Conservation (phyloP, 345 rosid genomes). For the Arabis alpina region DNA sequence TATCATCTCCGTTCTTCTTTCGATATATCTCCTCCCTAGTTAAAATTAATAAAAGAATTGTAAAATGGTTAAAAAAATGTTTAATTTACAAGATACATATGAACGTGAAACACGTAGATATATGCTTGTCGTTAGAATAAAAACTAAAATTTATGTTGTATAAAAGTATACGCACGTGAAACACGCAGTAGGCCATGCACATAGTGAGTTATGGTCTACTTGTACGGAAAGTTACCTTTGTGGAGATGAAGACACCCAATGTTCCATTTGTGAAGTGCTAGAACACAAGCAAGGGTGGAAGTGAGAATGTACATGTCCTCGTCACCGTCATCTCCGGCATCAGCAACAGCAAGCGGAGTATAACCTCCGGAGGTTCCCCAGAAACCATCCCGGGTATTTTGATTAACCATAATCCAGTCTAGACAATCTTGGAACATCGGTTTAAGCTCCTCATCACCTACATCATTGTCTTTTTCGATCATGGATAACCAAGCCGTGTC, state of each 20-base stretch:
- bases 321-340: slow-evolving; percentile 30
- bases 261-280: slow-evolving; percentile 60
- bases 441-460: slow-evolving; percentile 21
- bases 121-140: not conserved
- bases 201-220: not conserved
- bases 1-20: slow-evolving; percentile 45
- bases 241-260: slow-evolving; percentile 28
- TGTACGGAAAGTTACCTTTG: slow-evolving; percentile 45
- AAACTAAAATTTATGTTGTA: not conserved
- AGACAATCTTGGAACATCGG: slow-evolving; percentile 64
- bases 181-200: slow-evolving; percentile 16
- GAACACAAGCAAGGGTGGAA: slow-evolving; percentile 58
- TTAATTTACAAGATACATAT: too few species aligned
- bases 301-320: slow-evolving; percentile 41
- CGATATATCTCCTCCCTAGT: slow-evolving; percentile 51
- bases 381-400: slow-evolving; percentile 48
- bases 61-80: not conserved
- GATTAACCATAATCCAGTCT: slow-evolving; percentile 63
- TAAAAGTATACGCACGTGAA: slow-evolving; percentile 1
- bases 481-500: slow-evolving; percentile 70
- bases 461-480: slow-evolving; percentile 46
- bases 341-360: slow-evolving; percentile 33
- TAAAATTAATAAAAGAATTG: not conserved
- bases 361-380: slow-evolving; percentile 53
- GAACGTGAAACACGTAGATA: not conserved